Evolutionary conservation across 202 grass and related monocot genomes (phyloP), one percentile per base, ranked within the genome.

Genomic region (Digitaria exilis): DNA sequence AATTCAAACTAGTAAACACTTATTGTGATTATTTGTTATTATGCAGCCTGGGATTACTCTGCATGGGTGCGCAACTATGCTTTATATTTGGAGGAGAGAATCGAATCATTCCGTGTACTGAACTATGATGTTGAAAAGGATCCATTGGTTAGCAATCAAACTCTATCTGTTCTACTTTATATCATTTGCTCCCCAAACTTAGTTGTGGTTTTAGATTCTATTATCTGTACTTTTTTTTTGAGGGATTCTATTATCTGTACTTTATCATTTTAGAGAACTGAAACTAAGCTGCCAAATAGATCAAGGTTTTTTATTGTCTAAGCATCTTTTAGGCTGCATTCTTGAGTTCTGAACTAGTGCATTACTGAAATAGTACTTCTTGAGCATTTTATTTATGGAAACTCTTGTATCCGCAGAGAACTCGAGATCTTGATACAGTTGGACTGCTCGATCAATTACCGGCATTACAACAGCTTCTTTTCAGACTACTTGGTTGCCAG

Each of bases 41-140:
- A 50, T 86, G 81, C 83, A 98, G 96, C 96, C 37, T 98, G 93
- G 96, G 93, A 98, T 78, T 95, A 94, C 84, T 98, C 96, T 39
- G 87, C 89, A 26, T 98, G 96, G 96, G 84, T 96, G 31, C 89
- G 96, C 54, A 81, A 89, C 71, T 98, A 98, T 61, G 96, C 96
- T 70, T 82, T 98, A 54, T 98, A 82, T 82, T 88, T 98, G 71
- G 96, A 98, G 84, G 96, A 98, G 85, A 98, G 81, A 65, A 86
- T 98, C 30, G 96, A 98, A 80, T 88, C 80, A 62, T 94, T 92
- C 73, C 89, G 86, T 19, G 87, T 98, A 44, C 85, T 98, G 42
- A 94, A 90, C 61, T 96, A 92, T 86, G 91, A 96, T 0, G 75
- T 96, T 29, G 96, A 98, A 51, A 85, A 69, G 22, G 96, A 98